Base-by-base conservation (phyloP, 495 filamentous ascomycete genomes). In the Tuber indicum region DNA sequence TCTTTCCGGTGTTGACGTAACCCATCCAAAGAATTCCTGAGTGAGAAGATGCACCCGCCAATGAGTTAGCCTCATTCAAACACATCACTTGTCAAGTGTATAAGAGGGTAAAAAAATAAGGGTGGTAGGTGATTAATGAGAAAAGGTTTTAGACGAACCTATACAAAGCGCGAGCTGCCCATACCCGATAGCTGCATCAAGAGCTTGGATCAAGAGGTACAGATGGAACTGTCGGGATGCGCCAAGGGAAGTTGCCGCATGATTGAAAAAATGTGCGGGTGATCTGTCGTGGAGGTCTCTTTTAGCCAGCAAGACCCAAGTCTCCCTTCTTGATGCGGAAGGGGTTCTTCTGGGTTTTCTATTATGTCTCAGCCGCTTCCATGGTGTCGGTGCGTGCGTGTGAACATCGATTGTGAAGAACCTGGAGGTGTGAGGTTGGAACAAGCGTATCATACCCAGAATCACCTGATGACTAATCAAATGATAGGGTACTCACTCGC, bases 11-110 rank as follows among this genome's bases (percentile, higher is more conserved):
- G 47, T 84, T 85, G 23, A 74, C 82, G 74, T 82, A 80, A 74
- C 82, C 82, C 77, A 84, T 84, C 84, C 84, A 85, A 45, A 85
- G 58, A 52, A 85, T 81, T 17, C 82, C 82, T 83, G 26, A 73
- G 16, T 19, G 44, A 74, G 62, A 70, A 75, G 23, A 62, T 44
- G 32, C 26, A 12, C 46, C 58, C 32, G 39, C 45, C n/a, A 43
- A 70, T 72, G 39, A 45, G 72, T 45, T 45, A 80, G 44, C 62
- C 45, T 52, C 47, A 36, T 36, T 66, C 58, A 66, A 66, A 66
- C 58, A 66, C 26, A 66, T 66, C 58, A 66, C 58, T 36, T 66
- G 58, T 36, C 39, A 66, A 72, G 74, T n/a, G 46, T 74, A 36
- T 58, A 41, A 44, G 71, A 71, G n/a, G 47, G 21, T 76, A 43